phyloP scores from a whole-genome alignment of 495 filamentous ascomycete species.

The Annulohypoxylon stygium region DNA sequence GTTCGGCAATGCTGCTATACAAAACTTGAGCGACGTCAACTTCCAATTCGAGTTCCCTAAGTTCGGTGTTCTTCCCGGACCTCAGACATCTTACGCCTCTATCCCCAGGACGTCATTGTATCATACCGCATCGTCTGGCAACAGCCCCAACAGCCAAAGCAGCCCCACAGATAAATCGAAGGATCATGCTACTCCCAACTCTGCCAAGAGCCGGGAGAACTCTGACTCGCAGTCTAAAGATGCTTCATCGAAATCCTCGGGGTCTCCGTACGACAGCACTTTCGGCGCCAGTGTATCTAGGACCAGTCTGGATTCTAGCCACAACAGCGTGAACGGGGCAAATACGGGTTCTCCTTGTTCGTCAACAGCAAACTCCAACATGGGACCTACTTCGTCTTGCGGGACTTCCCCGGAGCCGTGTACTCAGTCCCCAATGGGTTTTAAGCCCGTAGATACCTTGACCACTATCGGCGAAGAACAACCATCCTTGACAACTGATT shows the following conservation, averaged over 20 bases:
- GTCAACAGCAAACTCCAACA: slow-evolving; percentile 67
- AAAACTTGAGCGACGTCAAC: slow-evolving; percentile 76
- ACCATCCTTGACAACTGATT: slow-evolving; percentile 47
- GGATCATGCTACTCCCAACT: slow-evolving; percentile 47
- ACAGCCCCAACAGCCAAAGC: slow-evolving; percentile 46
- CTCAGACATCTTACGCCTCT: slow-evolving; percentile 64
- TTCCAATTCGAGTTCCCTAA: slow-evolving; percentile 97
- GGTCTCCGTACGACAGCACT: slow-evolving; percentile 53
- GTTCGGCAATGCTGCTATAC: slow-evolving; percentile 64
- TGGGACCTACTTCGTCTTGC: slow-evolving; percentile 79
- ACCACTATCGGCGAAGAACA: slow-evolving; percentile 70
- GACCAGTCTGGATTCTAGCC: slow-evolving; percentile 71
- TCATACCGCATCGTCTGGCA: slow-evolving; percentile 41
- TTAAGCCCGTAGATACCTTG: slow-evolving; percentile 71
- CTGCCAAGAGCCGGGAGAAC: slow-evolving; percentile 46
- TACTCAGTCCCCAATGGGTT: slow-evolving; percentile 66
- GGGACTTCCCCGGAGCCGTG: slow-evolving; percentile 71
- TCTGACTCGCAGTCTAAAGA: slow-evolving; percentile 52
- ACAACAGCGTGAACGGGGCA: slow-evolving; percentile 56
- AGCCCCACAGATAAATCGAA: slow-evolving; percentile 53
- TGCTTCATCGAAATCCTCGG: slow-evolving; percentile 53
- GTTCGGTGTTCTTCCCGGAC: slow-evolving; percentile 81
- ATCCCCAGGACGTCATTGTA: slow-evolving; percentile 51
- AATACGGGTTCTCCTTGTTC: slow-evolving; percentile 72
- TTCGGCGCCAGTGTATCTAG: slow-evolving; percentile 62